Percentiles rank a stretch among this genome's conserved stretches.
Conservation (phyloP, 192 early-diverging fungal species). For the Podila minutissima region DNA sequence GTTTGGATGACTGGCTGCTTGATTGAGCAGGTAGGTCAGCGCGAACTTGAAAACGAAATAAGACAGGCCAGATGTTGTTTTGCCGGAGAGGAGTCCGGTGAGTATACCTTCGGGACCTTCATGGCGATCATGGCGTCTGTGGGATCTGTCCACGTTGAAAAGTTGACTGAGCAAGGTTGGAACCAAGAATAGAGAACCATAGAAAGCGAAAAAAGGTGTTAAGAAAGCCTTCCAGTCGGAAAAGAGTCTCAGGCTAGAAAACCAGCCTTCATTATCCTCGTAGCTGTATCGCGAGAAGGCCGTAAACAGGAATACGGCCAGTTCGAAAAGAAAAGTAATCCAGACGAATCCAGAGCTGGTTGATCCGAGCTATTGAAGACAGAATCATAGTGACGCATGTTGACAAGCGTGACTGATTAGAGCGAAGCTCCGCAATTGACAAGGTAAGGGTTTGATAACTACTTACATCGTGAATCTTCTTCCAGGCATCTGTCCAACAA, state of each 20-base stretch:
- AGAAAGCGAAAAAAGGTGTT: slow-evolving; percentile 19
- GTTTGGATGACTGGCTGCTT: neutral
- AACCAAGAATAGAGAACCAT: slow-evolving; percentile 12
- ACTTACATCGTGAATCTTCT: neutral
- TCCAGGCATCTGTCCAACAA: neutral
- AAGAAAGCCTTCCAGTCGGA: slow-evolving; percentile 16
- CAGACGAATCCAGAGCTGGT: slow-evolving; percentile 23
- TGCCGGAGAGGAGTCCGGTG: slow-evolving; percentile 7
- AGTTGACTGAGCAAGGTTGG: slow-evolving; percentile 24
- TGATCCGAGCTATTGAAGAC: slow-evolving; percentile 4
- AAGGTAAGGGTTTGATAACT: neutral
- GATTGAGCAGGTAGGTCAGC: slow-evolving; percentile 20
- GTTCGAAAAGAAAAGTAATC: slow-evolving; percentile 14
- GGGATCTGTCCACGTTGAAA: slow-evolving; percentile 11
- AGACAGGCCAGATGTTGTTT: slow-evolving; percentile 14
- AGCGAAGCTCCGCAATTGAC: neutral
- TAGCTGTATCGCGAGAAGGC: neutral
- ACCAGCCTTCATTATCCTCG: neutral
- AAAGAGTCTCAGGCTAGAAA: slow-evolving; percentile 8
- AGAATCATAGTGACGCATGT: neutral
- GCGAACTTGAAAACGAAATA: slow-evolving; percentile 39
- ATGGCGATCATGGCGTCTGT: neutral
- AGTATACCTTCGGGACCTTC: neutral
- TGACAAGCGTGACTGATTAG: neutral
- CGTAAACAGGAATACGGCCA: slow-evolving; percentile 1